A percentile compares a stretch with the other conserved stretches of the same genome.
phyloP scores from a whole-genome alignment of 768 basidiomycete species.

The Pilatotrama ljubarskyi region DNA sequence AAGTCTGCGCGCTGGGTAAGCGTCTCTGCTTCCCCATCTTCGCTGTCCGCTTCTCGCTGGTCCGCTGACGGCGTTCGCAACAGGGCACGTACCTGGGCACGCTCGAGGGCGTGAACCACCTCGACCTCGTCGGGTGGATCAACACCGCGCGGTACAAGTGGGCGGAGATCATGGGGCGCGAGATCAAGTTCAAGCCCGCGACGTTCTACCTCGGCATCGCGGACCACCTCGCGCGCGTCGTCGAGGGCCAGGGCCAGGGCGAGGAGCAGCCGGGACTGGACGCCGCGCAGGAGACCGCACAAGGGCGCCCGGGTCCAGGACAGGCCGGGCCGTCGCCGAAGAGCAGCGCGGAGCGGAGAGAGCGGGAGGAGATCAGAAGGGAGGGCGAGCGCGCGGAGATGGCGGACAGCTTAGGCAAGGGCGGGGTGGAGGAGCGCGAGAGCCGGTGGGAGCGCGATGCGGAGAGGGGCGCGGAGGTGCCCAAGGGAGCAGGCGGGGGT shows the following conservation, averaged over 20 bases:
- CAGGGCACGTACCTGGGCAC: constrained; percentile 96
- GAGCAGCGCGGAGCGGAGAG: constrained; percentile 14
- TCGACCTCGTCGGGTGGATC: constrained; percentile 93
- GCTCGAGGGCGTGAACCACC: constrained; percentile 84
- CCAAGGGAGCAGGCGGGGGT: background rate
- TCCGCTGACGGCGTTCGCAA: background rate
- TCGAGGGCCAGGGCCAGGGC: constrained; percentile 51
- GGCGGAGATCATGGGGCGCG: constrained; percentile 84
- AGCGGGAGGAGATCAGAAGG: constrained; percentile 25
- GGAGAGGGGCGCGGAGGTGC: background rate
- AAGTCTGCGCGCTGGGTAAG: constrained; percentile 81
- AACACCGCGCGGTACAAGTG: constrained; percentile 87
- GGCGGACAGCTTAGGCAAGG: constrained; percentile 30
- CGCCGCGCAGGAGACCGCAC: background rate
- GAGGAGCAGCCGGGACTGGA: background rate
- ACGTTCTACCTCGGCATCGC: constrained; percentile 88
- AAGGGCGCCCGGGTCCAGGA: background rate
- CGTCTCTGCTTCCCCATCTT: constrained; percentile 3
- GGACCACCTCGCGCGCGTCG: constrained; percentile 75
- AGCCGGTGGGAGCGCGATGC: background rate
- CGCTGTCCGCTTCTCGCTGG: background rate
- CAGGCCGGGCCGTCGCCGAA: background rate
- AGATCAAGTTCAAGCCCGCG: constrained; percentile 89
- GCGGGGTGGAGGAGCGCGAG: constrained; percentile 5
- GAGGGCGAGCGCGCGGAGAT: constrained; percentile 31